These are phyloP conservation scores for Phlebiopsis gigantea DNA, from an alignment of 768 basidiomycete genomes.

Conservation along the genomic window DNA sequence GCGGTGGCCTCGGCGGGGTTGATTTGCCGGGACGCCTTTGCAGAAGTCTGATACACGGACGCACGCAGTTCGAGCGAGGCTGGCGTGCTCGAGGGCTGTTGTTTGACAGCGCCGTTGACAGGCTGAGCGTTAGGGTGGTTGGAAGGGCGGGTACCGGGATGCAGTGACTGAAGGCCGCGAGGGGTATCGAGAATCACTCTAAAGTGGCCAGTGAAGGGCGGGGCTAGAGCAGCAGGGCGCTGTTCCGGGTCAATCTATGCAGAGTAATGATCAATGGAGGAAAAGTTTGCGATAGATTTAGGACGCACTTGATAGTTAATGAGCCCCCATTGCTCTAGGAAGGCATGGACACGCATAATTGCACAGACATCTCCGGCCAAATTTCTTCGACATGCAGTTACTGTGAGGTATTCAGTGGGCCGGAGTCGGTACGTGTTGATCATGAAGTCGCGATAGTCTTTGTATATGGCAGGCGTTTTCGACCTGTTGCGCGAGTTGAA, in stretches of 20 bases:
- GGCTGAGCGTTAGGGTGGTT: slow-evolving; percentile 37
- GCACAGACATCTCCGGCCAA: slow-evolving; percentile 97
- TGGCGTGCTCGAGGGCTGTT: slow-evolving; percentile 37
- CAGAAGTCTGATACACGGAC: slow-evolving; percentile 83
- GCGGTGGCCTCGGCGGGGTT: slow-evolving; percentile 61
- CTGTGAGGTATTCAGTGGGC: slow-evolving; percentile 92
- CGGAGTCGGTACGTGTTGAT: slow-evolving; percentile 95
- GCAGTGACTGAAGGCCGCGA: slow-evolving; percentile 90
- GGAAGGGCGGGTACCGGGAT: slow-evolving; percentile 66
- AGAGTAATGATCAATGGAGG: not conserved
- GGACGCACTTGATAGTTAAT: slow-evolving; percentile 92
- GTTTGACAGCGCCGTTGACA: slow-evolving; percentile 44
- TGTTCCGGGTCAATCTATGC: slow-evolving; percentile 95
- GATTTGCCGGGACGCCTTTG: slow-evolving; percentile 74
- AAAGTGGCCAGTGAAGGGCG: slow-evolving; percentile 99
- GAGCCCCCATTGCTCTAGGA: slow-evolving; percentile 98
- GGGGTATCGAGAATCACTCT: slow-evolving; percentile 96
- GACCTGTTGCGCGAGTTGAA: slow-evolving; percentile 93
- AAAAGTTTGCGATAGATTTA: not conserved
- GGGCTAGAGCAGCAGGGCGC: slow-evolving; percentile 87
- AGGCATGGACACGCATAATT: slow-evolving; percentile 98
- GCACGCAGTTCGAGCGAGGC: slow-evolving; percentile 85
- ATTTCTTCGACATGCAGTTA: slow-evolving; percentile 94
- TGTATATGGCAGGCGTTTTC: slow-evolving; percentile 96
- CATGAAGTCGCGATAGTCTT: slow-evolving; percentile 99